Percentiles rank a stretch among this genome's conserved stretches.
Conservation (phyloP, 257 asterid species). For the Salvia miltiorrhiza region DNA sequence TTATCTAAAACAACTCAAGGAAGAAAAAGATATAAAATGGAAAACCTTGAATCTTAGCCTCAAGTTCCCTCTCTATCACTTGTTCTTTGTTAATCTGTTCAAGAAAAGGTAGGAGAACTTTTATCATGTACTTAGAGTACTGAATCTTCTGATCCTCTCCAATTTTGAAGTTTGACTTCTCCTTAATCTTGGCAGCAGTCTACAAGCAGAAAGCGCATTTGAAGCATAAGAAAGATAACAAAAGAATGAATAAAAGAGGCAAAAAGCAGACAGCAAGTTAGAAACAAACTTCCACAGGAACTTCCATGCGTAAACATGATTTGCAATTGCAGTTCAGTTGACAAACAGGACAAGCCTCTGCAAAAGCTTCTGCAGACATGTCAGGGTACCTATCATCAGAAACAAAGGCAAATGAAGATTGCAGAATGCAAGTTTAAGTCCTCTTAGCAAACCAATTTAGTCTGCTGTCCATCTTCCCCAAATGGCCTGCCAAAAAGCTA, state of each 20-base stretch:
- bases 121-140: conserved; percentile 40
- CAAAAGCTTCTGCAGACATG: conserved; percentile 54
- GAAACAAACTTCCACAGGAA: conserved; percentile 34
- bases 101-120: conserved; percentile 48
- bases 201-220: conserved; percentile 8
- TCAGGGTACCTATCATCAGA: conserved; percentile 55
- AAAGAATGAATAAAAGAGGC: neutral
- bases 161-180: conserved; percentile 9
- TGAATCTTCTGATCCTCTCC: conserved; percentile 28
- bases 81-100: conserved; percentile 48
- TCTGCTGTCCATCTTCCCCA: neutral
- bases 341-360: conserved; percentile 72
- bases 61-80: conserved; percentile 41
- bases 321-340: conserved; percentile 64
- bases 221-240: conserved; percentile 6
- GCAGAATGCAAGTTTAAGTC: neutral
- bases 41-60: conserved; percentile 50
- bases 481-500: neutral
- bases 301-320: conserved; percentile 62
- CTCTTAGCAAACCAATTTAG: neutral
- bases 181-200: conserved; percentile 15
- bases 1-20: neutral
- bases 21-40: neutral
- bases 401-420: conserved; percentile 7
- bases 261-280: neutral